phyloP scores from a whole-genome alignment of 805 yeast species.

The Komagataella mondaviorum region DNA sequence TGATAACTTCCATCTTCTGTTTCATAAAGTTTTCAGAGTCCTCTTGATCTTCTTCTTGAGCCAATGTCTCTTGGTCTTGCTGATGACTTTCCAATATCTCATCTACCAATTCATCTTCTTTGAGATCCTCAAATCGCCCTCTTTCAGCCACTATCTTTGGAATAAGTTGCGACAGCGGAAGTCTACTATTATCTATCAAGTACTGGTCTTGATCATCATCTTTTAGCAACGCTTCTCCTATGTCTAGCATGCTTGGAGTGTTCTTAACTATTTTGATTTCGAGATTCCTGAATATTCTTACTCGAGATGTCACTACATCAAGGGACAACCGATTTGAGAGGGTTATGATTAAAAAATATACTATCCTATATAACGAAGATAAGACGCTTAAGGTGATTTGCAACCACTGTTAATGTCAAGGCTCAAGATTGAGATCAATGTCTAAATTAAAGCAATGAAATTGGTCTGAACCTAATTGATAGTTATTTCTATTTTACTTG shows the following conservation, averaged over 20 bases:
- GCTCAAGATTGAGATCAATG: background rate
- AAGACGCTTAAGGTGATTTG: too few relatives aligned
- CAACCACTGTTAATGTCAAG: background rate
- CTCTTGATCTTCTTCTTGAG: constrained; percentile 3
- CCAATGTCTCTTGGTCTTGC: constrained; percentile 6
- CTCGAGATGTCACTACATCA: too few relatives aligned
- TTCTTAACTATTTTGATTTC: background rate
- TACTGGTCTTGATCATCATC: constrained; percentile 6
- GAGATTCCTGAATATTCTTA: background rate
- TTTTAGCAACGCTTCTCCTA: constrained; percentile 1
- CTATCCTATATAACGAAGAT: background rate
- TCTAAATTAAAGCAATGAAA: background rate
- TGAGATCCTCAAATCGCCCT: constrained; percentile 42
- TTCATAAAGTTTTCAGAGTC: constrained; percentile 23
- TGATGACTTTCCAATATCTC: constrained; percentile 22
- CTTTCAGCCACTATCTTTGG: constrained; percentile 47
- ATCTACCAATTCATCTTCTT: constrained; percentile 36
- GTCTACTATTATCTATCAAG: constrained; percentile 9
- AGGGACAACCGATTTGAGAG: too few relatives aligned
- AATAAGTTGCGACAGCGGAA: constrained; percentile 39
- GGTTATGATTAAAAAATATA: too few relatives aligned
- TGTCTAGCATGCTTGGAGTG: background rate
- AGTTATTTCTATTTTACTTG: too few relatives aligned
- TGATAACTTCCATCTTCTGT: constrained; percentile 39
- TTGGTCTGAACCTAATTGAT: too few relatives aligned